Evolutionary conservation across 768 basidiomycete genomes (phyloP), one percentile per base, ranked within the genome.

Genomic region (Termitomyces bulborhizus): DNA sequence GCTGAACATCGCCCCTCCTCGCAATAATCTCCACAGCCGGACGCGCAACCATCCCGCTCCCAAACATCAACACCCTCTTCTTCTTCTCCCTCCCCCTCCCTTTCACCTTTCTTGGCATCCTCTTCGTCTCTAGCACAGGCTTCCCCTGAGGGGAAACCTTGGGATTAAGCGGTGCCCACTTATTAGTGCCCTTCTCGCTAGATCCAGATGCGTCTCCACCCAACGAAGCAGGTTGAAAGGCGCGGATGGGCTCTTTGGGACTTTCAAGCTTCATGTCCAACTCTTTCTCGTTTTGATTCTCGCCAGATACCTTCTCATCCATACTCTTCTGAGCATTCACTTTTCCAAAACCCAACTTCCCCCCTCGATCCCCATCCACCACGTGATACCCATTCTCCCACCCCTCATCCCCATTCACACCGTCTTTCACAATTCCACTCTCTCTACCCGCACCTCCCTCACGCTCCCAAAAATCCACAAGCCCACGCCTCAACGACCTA

Each of bases 21-120:
- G 81, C 80, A 47, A 97, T 77, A 63, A 88, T 80, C 50, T 88
- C 82, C 3, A 93, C 85, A 0, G 90, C 90, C 15, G 95, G 95
- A 2, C 86, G 88, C 4, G 93, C 92, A 18, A 98, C 95, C 85
- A 97, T 93, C n/a, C 95, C 95, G 53, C 90, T 93, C 7, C 95
- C 95, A 2, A 98, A 77, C 63, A 97, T 74, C 34, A 98, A 68
- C 0, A 94, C 79, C 62, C 77, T 82, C 73, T 86, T 86, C 70
- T 81, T 84, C 51, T 47, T 29, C 2, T 49, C 46, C 46, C 51
- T 18, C n/a, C 9, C 34, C 8, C 11, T 13, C 26, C 2, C 11
- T 13, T 27, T 6, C 2, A 4, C 29, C 29, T 15, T 12, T 36
- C 6, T 13, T 4, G 34, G 6, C 31, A 32, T 36, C 12, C 13